Evolutionary conservation across 176 grass and related monocot genomes (phyloP).

Genomic region (Avena atlantica): DNA sequence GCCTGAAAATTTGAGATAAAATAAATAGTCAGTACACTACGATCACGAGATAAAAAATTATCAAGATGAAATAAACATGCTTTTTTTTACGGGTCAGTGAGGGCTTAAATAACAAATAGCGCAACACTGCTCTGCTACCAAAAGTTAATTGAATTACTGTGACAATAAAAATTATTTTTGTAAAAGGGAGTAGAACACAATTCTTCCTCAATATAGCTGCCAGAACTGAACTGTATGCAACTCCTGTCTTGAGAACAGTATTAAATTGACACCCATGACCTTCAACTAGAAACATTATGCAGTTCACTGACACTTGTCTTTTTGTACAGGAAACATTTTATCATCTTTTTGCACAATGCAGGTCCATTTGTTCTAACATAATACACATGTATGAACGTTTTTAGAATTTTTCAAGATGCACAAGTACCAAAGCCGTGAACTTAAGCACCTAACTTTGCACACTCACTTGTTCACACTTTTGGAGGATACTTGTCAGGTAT

Average conservation of each 20-base stretch:
- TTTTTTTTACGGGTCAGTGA: conserved; percentile 14
- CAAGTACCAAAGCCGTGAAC: not conserved
- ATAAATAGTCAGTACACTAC: conserved; percentile 22
- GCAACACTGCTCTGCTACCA: not conserved
- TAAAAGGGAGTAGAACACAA: not conserved
- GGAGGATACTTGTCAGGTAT: not conserved
- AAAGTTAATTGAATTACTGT: not conserved
- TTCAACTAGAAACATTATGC: not conserved
- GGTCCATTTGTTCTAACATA: not conserved
- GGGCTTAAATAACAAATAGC: not conserved
- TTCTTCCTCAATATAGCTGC: not conserved
- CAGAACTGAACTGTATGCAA: conserved; percentile 4
- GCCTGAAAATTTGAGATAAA: conserved; percentile 58
- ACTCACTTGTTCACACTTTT: not conserved
- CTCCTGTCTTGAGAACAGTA: not conserved
- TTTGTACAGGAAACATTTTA: not conserved
- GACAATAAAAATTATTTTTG: not conserved
- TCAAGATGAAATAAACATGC: conserved; percentile 25
- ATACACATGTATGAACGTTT: not conserved
- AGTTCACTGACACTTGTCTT: not conserved
- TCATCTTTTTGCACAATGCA: not conserved
- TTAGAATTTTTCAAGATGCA: not conserved
- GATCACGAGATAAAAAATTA: conserved; percentile 1
- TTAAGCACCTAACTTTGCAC: not conserved
- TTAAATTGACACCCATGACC: not conserved